Conservation (phyloP, 129 eudicot genomes). For the Kitagawia praeruptora region DNA sequence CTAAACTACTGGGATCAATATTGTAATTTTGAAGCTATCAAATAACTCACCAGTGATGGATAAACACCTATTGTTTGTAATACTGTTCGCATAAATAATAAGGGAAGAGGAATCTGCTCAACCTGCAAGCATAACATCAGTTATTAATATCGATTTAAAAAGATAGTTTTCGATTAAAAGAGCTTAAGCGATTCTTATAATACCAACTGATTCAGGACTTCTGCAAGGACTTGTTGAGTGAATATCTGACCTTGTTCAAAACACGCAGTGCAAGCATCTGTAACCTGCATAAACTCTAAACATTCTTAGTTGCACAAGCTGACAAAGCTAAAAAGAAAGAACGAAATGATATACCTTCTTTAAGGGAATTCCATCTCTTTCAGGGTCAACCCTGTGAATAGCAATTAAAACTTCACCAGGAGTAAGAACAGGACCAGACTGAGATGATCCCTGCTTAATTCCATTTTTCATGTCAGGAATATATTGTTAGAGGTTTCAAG, state of each 20-base stretch:
- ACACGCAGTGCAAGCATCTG: slow-evolving; percentile 96
- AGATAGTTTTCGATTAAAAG: neutral
- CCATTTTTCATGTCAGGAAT: neutral
- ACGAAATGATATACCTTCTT: slow-evolving; percentile 48
- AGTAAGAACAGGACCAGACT: slow-evolving; percentile 64
- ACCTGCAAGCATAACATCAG: slow-evolving; percentile 45
- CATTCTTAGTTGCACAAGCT: slow-evolving; percentile 12
- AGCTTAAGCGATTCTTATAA: slow-evolving; percentile 15
- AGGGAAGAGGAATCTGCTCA: slow-evolving; percentile 97
- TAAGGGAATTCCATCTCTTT: slow-evolving; percentile 80
- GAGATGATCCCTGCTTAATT: slow-evolving; percentile 52
- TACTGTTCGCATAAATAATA: slow-evolving; percentile 95
- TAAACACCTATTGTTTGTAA: slow-evolving; percentile 89
- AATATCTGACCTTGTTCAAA: slow-evolving; percentile 82
- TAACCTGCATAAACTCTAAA: slow-evolving; percentile 51
- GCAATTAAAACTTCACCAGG: slow-evolving; percentile 92
- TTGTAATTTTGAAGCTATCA: neutral
- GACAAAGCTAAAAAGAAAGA: slow-evolving; percentile 10
- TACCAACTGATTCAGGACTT: slow-evolving; percentile 94
- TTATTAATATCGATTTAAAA: neutral
- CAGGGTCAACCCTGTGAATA: slow-evolving; percentile 93
- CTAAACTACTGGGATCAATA: neutral
- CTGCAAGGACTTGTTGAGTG: slow-evolving; percentile 95
- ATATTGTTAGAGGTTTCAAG: neutral
- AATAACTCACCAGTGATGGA: slow-evolving; percentile 69